Evolutionary conservation across 2,329 filamentous ascomycete species (phyloP).

Genomic region (Ascochyta lentis): DNA sequence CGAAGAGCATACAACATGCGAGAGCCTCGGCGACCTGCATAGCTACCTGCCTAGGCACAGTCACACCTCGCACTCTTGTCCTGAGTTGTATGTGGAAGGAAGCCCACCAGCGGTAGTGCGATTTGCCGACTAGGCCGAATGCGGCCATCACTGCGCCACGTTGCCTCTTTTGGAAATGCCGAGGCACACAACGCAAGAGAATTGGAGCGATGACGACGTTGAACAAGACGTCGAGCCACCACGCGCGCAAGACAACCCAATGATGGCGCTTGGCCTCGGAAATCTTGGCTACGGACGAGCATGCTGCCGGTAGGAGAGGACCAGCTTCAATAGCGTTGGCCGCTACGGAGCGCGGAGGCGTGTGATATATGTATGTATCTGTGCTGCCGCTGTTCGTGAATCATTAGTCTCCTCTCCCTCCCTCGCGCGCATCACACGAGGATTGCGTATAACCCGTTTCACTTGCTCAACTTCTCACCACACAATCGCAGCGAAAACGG

Average conservation of each 20-base stretch:
- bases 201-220: conserved; percentile 11
- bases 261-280: conserved; percentile 7
- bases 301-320: conserved; percentile 1
- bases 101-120: neutral
- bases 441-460: too few species aligned
- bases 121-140: conserved; percentile 6
- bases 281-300: conserved; percentile 11
- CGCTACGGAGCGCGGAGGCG: neutral
- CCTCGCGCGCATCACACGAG: neutral
- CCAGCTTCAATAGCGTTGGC: neutral
- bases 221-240: neutral
- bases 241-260: neutral
- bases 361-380: conserved; percentile 1
- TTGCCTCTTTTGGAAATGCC: neutral
- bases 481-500: too few species aligned
- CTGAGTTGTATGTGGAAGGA: neutral
- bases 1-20: too few species aligned
- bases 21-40: too few species aligned
- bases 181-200: conserved; percentile 1
- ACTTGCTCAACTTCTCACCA: too few species aligned
- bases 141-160: conserved; percentile 7
- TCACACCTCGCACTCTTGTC: neutral
- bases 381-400: neutral
- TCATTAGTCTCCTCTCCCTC: neutral
- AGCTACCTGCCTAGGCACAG: neutral